phyloP scores from a whole-genome alignment of 83 land plant genomes.

The Diphasiastrum complanatum region DNA sequence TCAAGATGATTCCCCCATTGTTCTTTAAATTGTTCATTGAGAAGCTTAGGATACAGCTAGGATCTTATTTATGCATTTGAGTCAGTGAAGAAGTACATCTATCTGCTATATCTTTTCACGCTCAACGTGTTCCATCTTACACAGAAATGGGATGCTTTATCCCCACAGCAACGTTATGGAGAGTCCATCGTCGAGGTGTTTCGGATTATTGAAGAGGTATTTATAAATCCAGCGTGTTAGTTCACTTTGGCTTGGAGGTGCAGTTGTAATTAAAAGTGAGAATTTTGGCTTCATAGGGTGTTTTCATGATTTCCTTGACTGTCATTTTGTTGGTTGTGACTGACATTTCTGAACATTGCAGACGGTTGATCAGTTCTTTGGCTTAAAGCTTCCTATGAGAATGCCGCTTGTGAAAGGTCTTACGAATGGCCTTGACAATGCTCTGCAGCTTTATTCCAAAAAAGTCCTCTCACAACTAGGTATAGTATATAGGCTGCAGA shows the following conservation, averaged over 20 bases:
- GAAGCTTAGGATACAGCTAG: no score
- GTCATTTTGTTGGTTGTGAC: slow-evolving; percentile 4
- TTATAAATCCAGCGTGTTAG: no score
- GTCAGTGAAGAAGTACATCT: no score
- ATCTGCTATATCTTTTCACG: no score
- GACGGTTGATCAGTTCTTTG: slow-evolving; percentile 83
- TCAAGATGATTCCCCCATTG: no score
- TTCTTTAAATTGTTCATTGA: no score
- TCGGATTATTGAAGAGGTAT: slow-evolving; percentile 87
- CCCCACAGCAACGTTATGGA: slow-evolving; percentile 65
- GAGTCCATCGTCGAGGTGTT: slow-evolving; percentile 79
- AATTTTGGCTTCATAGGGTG: no score
- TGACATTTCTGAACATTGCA: slow-evolving; percentile 36
- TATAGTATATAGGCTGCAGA: slow-evolving; percentile 34
- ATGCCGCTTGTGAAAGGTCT: slow-evolving; percentile 62
- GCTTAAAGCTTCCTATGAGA: slow-evolving; percentile 71
- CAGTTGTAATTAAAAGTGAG: no score
- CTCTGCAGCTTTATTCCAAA: slow-evolving; percentile 59
- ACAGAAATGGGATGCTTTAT: slow-evolving; percentile 84
- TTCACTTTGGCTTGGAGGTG: no score
- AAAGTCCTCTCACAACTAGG: slow-evolving; percentile 60
- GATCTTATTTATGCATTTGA: no score
- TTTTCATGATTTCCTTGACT: neutral
- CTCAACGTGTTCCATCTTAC: no score
- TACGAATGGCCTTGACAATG: slow-evolving; percentile 53